Base-by-base conservation (phyloP, 2,329 filamentous ascomycete genomes). In the Fusarium setosum region DNA sequence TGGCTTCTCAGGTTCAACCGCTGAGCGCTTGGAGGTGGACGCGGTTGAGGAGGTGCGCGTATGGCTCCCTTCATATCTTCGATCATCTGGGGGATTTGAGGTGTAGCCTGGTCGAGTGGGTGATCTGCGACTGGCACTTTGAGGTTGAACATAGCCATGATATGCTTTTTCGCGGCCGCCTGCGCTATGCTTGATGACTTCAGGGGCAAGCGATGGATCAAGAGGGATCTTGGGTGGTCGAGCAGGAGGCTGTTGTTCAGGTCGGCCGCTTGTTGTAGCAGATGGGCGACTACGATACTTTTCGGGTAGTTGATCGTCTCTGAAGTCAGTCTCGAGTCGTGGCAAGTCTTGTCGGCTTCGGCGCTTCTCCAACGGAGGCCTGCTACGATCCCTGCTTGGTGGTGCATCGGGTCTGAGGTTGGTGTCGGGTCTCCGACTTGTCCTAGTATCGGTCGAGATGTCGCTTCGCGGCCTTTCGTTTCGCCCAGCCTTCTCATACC, bases 131-230 rank as follows among this genome's bases (percentile, higher is more conserved):
- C 42, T 60, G 29, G 58, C 44, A 29, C 51, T 47, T 17, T 68
- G 62, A 26, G 67, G 50, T 15, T 65, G 63, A 5, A 59, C 64
- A 54, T 73, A 69, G n/a, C 62, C 70, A 59, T 79, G 77, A 50
- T 83, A 83, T 0, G 74, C 69, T 51, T 81, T 79, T 35, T 85
- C 82, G 3, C 83, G 78, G 5, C 81, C 77, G 4, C 75, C 75
- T 11, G 77, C 72, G 1, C 77, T 74, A 31, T 79, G 77, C 48
- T 79, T 82, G 24, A 80, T 78, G 3, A 82, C 72, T 4, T 81
- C 74, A 0, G 83, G 82, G 1, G 82, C 80, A 6, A 83, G 64
- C 23, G 78, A 72, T 1, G 72, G 73, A 38, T 82, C 78, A 6
- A 75, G 74, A 6, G 68, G 55, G 42, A 72, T 55, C 29, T 68